Evolutionary conservation across 2,329 filamentous ascomycete genomes (phyloP).

Genomic region (Trichoderma koningiopsis): DNA sequence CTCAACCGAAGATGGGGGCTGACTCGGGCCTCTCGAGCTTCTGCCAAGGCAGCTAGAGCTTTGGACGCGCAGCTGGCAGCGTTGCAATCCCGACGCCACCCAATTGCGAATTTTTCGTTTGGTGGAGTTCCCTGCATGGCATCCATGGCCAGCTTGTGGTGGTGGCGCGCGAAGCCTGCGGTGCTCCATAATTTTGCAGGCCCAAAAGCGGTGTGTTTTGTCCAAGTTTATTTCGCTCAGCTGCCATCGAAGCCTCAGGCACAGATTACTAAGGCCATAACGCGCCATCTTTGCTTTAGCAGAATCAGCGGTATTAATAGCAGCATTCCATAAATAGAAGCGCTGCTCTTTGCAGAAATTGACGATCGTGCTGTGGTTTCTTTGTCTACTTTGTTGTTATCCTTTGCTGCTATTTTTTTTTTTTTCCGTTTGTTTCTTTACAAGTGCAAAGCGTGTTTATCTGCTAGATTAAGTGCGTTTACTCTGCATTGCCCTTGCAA

Average conservation of each 20-base stretch:
- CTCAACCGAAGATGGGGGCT: not conserved
- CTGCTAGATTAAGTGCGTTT: not conserved
- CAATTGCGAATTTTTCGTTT: not conserved
- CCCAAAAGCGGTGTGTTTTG: constrained; percentile 6
- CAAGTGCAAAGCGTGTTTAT: not conserved
- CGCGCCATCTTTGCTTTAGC: not conserved
- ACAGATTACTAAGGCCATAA: not conserved
- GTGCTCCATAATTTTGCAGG: not conserved
- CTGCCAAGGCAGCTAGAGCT: constrained; percentile 7
- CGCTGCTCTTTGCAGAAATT: not conserved
- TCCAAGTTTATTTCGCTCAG: not conserved
- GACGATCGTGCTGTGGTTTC: no score
- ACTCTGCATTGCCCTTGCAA: not conserved
- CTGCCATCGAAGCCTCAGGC: not conserved
- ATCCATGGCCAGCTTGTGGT: not conserved
- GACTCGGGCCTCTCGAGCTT: not conserved
- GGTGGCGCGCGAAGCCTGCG: constrained; percentile 7
- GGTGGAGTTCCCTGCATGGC: constrained; percentile 13
- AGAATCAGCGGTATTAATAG: not conserved
- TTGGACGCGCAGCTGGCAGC: not conserved
- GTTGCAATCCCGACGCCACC: constrained; percentile 16
- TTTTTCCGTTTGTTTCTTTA: not conserved
- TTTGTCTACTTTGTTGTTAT: not conserved
- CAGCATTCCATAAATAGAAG: not conserved
- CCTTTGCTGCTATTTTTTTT: no score